Conservation (phyloP, 2,329 filamentous ascomycete species). For the Fusarium coicis region DNA sequence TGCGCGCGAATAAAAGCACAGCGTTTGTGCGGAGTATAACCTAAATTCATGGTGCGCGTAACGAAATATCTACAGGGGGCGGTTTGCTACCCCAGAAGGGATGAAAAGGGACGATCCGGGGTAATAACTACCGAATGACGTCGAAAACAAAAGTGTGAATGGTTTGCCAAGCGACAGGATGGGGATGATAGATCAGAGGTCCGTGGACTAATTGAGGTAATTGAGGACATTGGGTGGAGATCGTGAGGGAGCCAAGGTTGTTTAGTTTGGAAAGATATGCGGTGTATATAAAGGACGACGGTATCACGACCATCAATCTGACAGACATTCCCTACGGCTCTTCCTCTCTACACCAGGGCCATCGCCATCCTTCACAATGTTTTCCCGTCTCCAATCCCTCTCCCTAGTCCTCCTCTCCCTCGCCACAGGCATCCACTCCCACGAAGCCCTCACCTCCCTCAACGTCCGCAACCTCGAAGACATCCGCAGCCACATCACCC, state of each 20-base stretch:
- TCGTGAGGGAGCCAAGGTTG: neutral
- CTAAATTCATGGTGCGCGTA: neutral
- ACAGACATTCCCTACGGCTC: too few species aligned
- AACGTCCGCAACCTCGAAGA: slow-evolving; percentile 50
- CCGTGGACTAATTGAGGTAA: neutral
- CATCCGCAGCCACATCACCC: slow-evolving; percentile 52
- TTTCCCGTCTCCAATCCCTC: neutral
- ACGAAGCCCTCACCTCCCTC: slow-evolving; percentile 28
- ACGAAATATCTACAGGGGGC: slow-evolving; percentile 15
- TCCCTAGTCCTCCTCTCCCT: slow-evolving; percentile 8
- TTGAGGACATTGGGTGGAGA: neutral
- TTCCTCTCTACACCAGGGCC: neutral
- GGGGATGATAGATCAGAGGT: neutral
- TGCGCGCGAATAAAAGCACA: slow-evolving; percentile 16
- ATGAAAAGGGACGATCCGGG: slow-evolving; percentile 14
- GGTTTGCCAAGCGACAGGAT: slow-evolving; percentile 2
- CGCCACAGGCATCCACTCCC: neutral
- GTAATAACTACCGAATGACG: slow-evolving; percentile 27
- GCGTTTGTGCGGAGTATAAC: slow-evolving; percentile 10
- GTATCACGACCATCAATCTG: neutral
- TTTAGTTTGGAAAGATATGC: neutral
- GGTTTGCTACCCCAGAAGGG: slow-evolving; percentile 8
- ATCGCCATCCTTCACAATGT: neutral
- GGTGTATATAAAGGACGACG: neutral
- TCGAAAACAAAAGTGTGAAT: neutral